A percentile compares a stretch with the other conserved stretches of the same genome.
phyloP scores from a whole-genome alignment of 495 filamentous ascomycete genomes.

The Xeromyces bisporus region DNA sequence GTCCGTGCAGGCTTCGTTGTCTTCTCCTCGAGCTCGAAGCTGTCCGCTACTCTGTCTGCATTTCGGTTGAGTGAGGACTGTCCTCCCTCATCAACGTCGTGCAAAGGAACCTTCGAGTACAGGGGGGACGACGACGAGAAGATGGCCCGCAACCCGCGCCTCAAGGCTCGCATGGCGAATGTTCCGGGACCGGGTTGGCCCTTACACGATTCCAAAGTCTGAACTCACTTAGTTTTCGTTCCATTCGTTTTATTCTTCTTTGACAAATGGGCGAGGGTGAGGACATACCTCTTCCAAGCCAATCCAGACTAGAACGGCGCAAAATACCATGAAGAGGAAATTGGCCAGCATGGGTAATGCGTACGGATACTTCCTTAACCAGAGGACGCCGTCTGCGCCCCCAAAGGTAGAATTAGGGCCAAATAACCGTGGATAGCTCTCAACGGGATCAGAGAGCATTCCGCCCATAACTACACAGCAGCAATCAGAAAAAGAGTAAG shows the following conservation, averaged over 20 bases:
- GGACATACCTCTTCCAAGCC: slow-evolving; percentile 51
- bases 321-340: slow-evolving; percentile 43
- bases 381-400: slow-evolving; percentile 37
- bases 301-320: slow-evolving; percentile 39
- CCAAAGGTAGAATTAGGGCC: slow-evolving; percentile 37
- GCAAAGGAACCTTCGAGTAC: slow-evolving; percentile 20
- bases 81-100: slow-evolving; percentile 13
- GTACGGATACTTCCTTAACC: slow-evolving; percentile 55
- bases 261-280: background rate
- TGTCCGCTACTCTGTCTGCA: slow-evolving; percentile 1
- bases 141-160: slow-evolving; percentile 12
- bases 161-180: slow-evolving; percentile 15
- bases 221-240: background rate
- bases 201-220: slow-evolving; percentile 28
- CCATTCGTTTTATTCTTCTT: background rate
- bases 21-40: slow-evolving; percentile 28
- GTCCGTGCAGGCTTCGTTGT: slow-evolving; percentile 13
- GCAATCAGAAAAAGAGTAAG: slow-evolving; percentile 31
- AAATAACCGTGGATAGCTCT: slow-evolving; percentile 49
- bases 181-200: slow-evolving; percentile 26
- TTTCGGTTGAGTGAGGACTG: background rate
- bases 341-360: slow-evolving; percentile 61
- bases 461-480: slow-evolving; percentile 45
- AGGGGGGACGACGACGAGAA: slow-evolving; percentile 21
- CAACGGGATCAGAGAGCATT: slow-evolving; percentile 55